Evolutionary conservation across 192 early-diverging fungal genomes (phyloP).

Genomic region (Entomortierella lignicola): DNA sequence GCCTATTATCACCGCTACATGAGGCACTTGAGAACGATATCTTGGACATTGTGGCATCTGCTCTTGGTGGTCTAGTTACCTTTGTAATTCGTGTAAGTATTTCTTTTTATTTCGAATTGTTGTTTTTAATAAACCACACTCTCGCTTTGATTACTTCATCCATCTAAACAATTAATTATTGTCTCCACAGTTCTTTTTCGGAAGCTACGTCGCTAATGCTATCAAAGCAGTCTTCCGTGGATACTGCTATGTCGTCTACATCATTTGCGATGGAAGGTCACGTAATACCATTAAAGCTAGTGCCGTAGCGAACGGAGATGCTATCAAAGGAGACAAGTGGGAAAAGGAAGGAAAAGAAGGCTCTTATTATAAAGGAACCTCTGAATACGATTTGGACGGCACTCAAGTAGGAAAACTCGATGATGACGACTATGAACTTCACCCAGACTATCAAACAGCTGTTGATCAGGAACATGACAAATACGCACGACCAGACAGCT

Average conservation of each 20-base stretch:
- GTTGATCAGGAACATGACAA: constrained; percentile 38
- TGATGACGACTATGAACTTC: constrained; percentile 41
- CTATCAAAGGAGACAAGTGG: not conserved
- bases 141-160: not conserved
- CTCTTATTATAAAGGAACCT: not conserved
- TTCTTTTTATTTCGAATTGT: not conserved
- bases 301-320: too few species aligned
- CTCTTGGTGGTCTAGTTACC: constrained; percentile 13
- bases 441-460: constrained; percentile 33
- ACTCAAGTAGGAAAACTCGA: constrained; percentile 4
- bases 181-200: constrained; percentile 34
- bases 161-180: not conserved
- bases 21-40: constrained; percentile 38
- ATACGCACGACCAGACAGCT: constrained; percentile 19
- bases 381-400: not conserved
- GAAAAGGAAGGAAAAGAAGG: not conserved
- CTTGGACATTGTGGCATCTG: constrained; percentile 21
- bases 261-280: constrained; percentile 24
- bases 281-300: not conserved
- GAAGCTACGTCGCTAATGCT: constrained; percentile 20
- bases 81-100: constrained; percentile 30
- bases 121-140: too few species aligned
- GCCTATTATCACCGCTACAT: constrained; percentile 11
- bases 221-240: constrained; percentile 22
- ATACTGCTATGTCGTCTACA: constrained; percentile 34